Evolutionary conservation across 768 basidiomycete genomes (phyloP).

Genomic region (Epithele typhae): DNA sequence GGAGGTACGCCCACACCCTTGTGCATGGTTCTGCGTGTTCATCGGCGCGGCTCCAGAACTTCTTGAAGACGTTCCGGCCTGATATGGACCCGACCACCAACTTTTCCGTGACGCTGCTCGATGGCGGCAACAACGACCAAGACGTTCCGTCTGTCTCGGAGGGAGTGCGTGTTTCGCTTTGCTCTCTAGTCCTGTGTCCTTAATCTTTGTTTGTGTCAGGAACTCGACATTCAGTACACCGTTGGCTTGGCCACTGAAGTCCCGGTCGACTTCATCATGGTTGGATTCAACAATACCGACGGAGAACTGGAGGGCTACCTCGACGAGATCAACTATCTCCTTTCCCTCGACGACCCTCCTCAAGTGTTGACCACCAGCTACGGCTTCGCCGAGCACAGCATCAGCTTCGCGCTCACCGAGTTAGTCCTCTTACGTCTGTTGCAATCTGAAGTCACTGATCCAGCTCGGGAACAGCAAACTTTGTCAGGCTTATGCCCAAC

Average conservation of each 20-base stretch:
- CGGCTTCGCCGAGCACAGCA: slow-evolving; percentile 66
- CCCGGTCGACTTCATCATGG: slow-evolving; percentile 23
- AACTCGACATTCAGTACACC: slow-evolving; percentile 30
- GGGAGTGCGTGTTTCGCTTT: slow-evolving; percentile 39
- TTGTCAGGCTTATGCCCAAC: slow-evolving; percentile 31
- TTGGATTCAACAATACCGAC: slow-evolving; percentile 14
- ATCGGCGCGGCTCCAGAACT: slow-evolving; percentile 33
- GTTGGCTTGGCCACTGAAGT: slow-evolving; percentile 27
- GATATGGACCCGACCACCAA: slow-evolving; percentile 17
- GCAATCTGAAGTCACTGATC: background rate
- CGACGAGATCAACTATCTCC: slow-evolving; percentile 54
- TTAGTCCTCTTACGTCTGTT: slow-evolving; percentile 23
- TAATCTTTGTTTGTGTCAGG: slow-evolving; percentile 11
- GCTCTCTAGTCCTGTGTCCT: background rate
- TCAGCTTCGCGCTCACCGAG: slow-evolving; percentile 47
- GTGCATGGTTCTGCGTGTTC: slow-evolving; percentile 16
- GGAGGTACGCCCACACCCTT: background rate
- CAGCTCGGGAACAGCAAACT: slow-evolving; percentile 38
- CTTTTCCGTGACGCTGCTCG: slow-evolving; percentile 29
- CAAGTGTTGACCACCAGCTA: slow-evolving; percentile 67
- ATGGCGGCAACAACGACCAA: slow-evolving; percentile 52
- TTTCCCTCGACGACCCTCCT: slow-evolving; percentile 40
- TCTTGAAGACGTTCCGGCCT: slow-evolving; percentile 30
- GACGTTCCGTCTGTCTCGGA: slow-evolving; percentile 47
- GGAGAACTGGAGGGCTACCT: slow-evolving; percentile 20